Evolutionary conservation across 176 grass and related monocot species (phyloP).

Genomic region (Oryza nivara): DNA sequence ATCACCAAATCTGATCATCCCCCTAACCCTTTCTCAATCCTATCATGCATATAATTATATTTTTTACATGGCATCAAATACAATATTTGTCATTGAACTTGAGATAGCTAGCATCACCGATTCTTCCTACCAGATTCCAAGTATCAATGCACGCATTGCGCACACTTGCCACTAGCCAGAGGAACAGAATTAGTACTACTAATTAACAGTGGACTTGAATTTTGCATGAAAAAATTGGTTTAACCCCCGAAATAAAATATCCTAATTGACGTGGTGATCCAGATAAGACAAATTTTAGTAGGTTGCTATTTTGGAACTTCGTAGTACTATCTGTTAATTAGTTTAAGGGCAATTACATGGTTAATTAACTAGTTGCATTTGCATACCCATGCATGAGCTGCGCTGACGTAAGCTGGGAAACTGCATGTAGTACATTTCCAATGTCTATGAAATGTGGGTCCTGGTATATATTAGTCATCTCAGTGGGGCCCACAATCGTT

Average conservation of each 20-base stretch:
- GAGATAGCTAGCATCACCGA: not conserved
- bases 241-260: too few relatives aligned
- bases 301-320: constrained; percentile 31
- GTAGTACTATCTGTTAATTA: not conserved
- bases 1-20: constrained; percentile 15
- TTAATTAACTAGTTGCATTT: not conserved
- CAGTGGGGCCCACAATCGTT: not conserved
- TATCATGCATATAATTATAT: not conserved
- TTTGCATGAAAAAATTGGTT: not conserved
- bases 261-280: constrained; percentile 1
- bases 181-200: not conserved
- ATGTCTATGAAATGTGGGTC: not conserved
- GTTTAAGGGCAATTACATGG: not conserved
- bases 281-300: constrained; percentile 4
- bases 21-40: constrained; percentile 9
- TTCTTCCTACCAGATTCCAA: not conserved
- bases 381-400: not conserved
- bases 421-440: not conserved
- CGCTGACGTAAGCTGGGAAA: not conserved
- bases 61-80: not conserved
- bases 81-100: not conserved
- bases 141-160: not conserved
- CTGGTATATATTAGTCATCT: not conserved
- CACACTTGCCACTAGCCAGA: not conserved
- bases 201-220: not conserved